Evolutionary conservation across 495 filamentous ascomycete species (phyloP).

Genomic region (Hyaloscypha bicolor): DNA sequence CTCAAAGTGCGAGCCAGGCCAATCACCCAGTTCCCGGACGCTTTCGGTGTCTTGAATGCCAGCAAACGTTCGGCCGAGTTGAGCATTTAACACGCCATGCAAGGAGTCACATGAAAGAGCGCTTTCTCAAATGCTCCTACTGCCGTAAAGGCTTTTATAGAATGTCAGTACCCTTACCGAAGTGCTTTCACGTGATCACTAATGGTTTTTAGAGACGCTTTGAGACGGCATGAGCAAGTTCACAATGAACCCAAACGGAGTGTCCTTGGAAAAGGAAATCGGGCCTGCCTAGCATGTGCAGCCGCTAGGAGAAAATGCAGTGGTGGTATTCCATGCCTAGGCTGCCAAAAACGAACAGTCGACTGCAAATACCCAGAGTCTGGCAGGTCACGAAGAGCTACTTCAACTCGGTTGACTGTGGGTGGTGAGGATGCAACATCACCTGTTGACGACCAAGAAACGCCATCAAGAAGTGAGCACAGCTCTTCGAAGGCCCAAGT

Average conservation of each 20-base stretch:
- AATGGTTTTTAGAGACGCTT: slow-evolving; percentile 47
- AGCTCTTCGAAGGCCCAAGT: background rate
- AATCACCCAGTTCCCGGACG: slow-evolving; percentile 26
- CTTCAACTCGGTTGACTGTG: background rate
- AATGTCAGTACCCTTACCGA: slow-evolving; percentile 36
- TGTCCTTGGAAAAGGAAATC: slow-evolving; percentile 46
- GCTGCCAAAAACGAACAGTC: slow-evolving; percentile 53
- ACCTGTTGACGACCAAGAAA: background rate
- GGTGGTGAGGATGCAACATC: background rate
- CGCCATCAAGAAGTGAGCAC: background rate
- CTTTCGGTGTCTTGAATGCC: slow-evolving; percentile 49
- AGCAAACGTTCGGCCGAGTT: slow-evolving; percentile 63
- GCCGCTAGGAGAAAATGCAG: slow-evolving; percentile 58
- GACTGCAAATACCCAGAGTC: slow-evolving; percentile 47
- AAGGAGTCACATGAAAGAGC: slow-evolving; percentile 70
- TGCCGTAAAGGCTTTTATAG: slow-evolving; percentile 69
- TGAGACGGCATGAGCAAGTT: slow-evolving; percentile 57
- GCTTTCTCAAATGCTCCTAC: slow-evolving; percentile 66
- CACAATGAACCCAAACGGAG: slow-evolving; percentile 48
- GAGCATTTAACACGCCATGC: slow-evolving; percentile 76
- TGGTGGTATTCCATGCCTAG: slow-evolving; percentile 52
- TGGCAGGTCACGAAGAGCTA: background rate
- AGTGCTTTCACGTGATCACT: background rate
- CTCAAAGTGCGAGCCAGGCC: slow-evolving; percentile 26
- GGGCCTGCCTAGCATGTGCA: slow-evolving; percentile 60